Conservation (phyloP, 1,284 basidiomycete genomes). For the Meira miltonrushii region DNA sequence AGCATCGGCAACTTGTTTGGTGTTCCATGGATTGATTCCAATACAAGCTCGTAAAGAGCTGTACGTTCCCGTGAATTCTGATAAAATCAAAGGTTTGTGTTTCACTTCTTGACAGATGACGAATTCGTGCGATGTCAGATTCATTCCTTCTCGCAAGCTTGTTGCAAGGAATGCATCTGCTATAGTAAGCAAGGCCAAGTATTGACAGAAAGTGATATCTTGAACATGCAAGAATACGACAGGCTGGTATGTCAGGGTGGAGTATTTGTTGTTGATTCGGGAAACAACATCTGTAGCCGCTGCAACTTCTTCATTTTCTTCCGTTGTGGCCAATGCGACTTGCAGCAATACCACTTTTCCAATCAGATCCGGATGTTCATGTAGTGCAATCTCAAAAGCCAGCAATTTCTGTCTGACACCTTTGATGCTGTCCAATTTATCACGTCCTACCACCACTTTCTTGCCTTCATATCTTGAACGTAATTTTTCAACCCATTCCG, state of each 20-base stretch:
- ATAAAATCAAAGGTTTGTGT: conserved; percentile 67
- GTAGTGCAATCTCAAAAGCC: conserved; percentile 77
- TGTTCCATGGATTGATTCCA: conserved; percentile 65
- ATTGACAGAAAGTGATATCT: conserved; percentile 78
- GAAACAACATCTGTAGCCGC: conserved; percentile 72
- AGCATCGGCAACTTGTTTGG: conserved; percentile 60
- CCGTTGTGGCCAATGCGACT: conserved; percentile 75
- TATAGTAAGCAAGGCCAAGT: conserved; percentile 72
- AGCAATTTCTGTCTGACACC: conserved; percentile 76
- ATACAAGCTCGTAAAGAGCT: conserved; percentile 79
- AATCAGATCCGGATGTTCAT: conserved; percentile 70
- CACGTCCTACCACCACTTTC: conserved; percentile 77
- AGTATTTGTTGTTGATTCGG: conserved; percentile 74
- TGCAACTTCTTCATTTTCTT: conserved; percentile 69
- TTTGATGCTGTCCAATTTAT: conserved; percentile 81
- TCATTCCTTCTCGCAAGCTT: conserved; percentile 80
- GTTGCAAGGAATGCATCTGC: conserved; percentile 84
- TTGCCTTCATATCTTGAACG: conserved; percentile 74
- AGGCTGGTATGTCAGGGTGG: conserved; percentile 77
- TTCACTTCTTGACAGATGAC: conserved; percentile 62
- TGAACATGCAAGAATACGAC: conserved; percentile 81
- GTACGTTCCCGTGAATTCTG: conserved; percentile 76
- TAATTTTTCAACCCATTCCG: conserved; percentile 72
- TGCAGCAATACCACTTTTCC: conserved; percentile 78
- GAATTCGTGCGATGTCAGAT: conserved; percentile 73